Evolutionary conservation across 2,329 filamentous ascomycete species (phyloP).

Genomic region (Venturia asperata): DNA sequence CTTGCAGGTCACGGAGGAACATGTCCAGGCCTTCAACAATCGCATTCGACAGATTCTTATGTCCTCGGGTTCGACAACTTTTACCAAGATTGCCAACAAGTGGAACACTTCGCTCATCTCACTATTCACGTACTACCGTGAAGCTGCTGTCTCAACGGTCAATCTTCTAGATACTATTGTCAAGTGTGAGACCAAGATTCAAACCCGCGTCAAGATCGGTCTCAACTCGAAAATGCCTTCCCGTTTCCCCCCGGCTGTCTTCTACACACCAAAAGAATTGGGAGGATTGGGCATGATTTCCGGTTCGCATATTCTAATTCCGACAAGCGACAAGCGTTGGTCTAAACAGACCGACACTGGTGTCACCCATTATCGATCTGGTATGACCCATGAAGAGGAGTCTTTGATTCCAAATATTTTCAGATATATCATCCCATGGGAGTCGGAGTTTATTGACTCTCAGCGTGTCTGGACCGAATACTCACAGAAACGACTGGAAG

Average conservation of each 20-base stretch:
- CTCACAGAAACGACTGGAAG: slow-evolving; percentile 93
- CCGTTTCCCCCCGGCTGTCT: slow-evolving; percentile 94
- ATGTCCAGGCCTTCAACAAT: slow-evolving; percentile 99
- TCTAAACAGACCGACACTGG: slow-evolving; percentile 96
- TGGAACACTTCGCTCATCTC: slow-evolving; percentile 98
- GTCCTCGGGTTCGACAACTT: slow-evolving; percentile 98
- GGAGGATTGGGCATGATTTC: slow-evolving; percentile 99
- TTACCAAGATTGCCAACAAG: slow-evolving; percentile 99
- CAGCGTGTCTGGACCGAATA: slow-evolving; percentile 99
- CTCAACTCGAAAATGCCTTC: slow-evolving; percentile 99
- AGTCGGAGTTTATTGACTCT: slow-evolving; percentile 97
- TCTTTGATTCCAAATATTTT: slow-evolving; percentile 98
- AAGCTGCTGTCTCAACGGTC: slow-evolving; percentile 92
- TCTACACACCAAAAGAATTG: slow-evolving; percentile 97
- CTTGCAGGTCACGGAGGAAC: slow-evolving; percentile 93
- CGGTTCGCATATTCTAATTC: slow-evolving; percentile 94
- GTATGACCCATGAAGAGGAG: slow-evolving; percentile 98
- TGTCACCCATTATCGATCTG: slow-evolving; percentile 91
- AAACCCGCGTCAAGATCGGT: slow-evolving; percentile 97
- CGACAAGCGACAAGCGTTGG: slow-evolving; percentile 95
- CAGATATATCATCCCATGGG: slow-evolving; percentile 98
- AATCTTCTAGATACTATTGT: slow-evolving; percentile 94
- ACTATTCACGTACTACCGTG: slow-evolving; percentile 96
- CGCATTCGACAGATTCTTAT: slow-evolving; percentile 96
- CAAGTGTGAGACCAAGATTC: slow-evolving; percentile 99